These are phyloP conservation scores for Ceriops zippeliana DNA, from an alignment of 345 rosid species.

Conservation along the genomic window DNA sequence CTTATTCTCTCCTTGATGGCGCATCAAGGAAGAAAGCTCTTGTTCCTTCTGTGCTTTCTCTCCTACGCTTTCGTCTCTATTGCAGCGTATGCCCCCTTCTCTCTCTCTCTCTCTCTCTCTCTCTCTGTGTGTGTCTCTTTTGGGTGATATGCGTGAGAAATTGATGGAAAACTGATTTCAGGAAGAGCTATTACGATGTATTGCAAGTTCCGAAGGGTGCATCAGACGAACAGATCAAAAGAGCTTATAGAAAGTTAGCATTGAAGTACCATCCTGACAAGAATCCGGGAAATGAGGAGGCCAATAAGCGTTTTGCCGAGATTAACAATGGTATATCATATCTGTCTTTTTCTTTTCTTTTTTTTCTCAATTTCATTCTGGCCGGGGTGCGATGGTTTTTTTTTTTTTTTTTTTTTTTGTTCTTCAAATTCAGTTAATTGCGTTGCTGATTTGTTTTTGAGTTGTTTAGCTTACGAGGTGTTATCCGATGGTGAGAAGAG, in stretches of 20 bases:
- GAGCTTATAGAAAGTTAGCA: slow-evolving; percentile 95
- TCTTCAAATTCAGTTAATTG: not conserved
- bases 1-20: slow-evolving; percentile 59
- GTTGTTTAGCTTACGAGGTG: slow-evolving; percentile 82
- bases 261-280: slow-evolving; percentile 98
- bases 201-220: slow-evolving; percentile 91
- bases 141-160: not conserved
- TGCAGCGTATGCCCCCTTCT: slow-evolving; percentile 48
- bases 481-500: slow-evolving; percentile 89
- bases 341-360: not conserved
- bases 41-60: slow-evolving; percentile 51
- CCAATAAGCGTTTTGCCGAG: slow-evolving; percentile 80
- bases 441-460: not conserved
- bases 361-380: not conserved
- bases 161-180: slow-evolving; percentile 23
- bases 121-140: not conserved
- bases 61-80: slow-evolving; percentile 42
- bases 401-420: not conserved
- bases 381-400: not conserved
- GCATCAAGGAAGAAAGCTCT: slow-evolving; percentile 38
- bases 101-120: not conserved
- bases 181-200: slow-evolving; percentile 91
- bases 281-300: slow-evolving; percentile 94
- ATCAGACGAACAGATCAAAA: slow-evolving; percentile 94
- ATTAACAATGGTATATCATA: slow-evolving; percentile 67